phyloP scores from a whole-genome alignment of 1,284 basidiomycete genomes.

The Ceratobasidium sp. region DNA sequence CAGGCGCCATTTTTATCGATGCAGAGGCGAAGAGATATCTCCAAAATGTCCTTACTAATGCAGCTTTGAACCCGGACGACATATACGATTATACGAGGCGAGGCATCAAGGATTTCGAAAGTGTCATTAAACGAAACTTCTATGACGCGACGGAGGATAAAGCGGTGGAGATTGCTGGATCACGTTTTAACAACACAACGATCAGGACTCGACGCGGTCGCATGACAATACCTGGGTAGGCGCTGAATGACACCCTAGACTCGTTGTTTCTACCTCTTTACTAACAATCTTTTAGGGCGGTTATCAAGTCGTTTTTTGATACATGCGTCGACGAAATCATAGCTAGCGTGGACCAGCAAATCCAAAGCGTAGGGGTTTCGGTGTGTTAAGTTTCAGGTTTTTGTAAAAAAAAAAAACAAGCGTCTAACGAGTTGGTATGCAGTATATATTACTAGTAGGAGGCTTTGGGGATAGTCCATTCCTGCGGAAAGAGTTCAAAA shows the following conservation, averaged over 20 bases:
- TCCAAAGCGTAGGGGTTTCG: background rate
- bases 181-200: conserved; percentile 23
- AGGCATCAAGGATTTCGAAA: conserved; percentile 36
- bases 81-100: conserved; percentile 21
- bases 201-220: conserved; percentile 23
- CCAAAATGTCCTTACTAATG: background rate
- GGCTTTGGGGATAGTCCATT: conserved; percentile 47
- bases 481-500: conserved; percentile 29
- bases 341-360: conserved; percentile 26
- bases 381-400: background rate
- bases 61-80: conserved; percentile 6
- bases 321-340: conserved; percentile 19
- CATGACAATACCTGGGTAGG: conserved; percentile 25
- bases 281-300: background rate
- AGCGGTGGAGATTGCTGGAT: background rate
- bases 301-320: conserved; percentile 37
- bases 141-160: background rate
- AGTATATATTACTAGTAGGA: conserved; percentile 46
- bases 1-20: conserved; percentile 42
- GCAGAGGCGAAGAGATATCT: conserved; percentile 19
- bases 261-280: background rate
- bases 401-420: background rate
- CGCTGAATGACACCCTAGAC: background rate
- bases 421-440: background rate
- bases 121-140: conserved; percentile 27